phyloP scores from a whole-genome alignment of 768 basidiomycete species.

The Panellus pusillus region DNA sequence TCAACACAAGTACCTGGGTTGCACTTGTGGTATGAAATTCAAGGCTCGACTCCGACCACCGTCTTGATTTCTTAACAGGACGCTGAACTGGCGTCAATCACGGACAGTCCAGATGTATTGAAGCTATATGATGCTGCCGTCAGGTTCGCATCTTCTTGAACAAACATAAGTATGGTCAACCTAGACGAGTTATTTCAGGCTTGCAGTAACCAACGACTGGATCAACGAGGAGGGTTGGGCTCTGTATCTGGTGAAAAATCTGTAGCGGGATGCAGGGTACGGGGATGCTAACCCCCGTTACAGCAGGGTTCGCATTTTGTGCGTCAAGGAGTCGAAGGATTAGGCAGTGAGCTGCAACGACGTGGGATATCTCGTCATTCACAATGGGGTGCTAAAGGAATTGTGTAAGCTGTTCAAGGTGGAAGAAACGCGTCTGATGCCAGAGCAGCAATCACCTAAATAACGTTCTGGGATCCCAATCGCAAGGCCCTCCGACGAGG shows the following conservation, averaged over 20 bases:
- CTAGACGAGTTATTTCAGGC: conserved; percentile 33
- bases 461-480: conserved; percentile 42
- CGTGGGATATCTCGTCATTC: conserved; percentile 64
- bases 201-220: conserved; percentile 70
- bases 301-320: conserved; percentile 74
- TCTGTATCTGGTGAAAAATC: conserved; percentile 52
- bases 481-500: conserved; percentile 51
- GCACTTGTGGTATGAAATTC: conserved; percentile 52
- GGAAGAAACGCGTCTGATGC: neutral
- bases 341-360: conserved; percentile 67
- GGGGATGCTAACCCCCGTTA: conserved; percentile 5
- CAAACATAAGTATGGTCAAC: neutral
- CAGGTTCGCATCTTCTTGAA: conserved; percentile 38
- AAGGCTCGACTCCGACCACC: neutral
- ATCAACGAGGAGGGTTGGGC: conserved; percentile 71
- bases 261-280: neutral
- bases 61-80: conserved; percentile 42
- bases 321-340: conserved; percentile 60
- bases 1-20: conserved; percentile 69
- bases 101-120: conserved; percentile 56
- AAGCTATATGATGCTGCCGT: conserved; percentile 70
- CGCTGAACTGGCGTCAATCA: conserved; percentile 65
- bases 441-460: conserved; percentile 49
- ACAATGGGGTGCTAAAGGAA: conserved; percentile 74
- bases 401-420: conserved; percentile 49